phyloP scores from a whole-genome alignment of 2,329 filamentous ascomycete genomes.

The Trichoderma sp. region DNA sequence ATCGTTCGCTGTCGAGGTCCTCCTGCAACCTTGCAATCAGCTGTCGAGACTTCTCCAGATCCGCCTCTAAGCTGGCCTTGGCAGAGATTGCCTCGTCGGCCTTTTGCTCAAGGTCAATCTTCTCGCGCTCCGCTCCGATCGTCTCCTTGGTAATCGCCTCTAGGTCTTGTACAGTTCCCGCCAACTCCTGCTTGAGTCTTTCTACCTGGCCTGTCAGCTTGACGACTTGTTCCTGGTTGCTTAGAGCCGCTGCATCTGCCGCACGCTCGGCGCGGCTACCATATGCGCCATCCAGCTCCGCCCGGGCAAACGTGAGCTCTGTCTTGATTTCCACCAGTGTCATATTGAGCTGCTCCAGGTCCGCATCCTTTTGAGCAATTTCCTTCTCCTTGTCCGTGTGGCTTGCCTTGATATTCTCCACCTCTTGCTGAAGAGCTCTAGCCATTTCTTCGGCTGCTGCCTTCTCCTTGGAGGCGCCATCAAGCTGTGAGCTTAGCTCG shows the following conservation, averaged over 20 bases:
- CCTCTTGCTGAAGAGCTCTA: slow-evolving; percentile 28
- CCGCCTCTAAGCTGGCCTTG: slow-evolving; percentile 41
- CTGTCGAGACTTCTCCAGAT: slow-evolving; percentile 38
- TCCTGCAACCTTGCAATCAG: slow-evolving; percentile 45
- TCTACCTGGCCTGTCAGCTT: slow-evolving; percentile 49
- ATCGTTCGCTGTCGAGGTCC: slow-evolving; percentile 49
- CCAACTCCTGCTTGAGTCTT: slow-evolving; percentile 50
- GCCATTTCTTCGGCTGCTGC: slow-evolving; percentile 30
- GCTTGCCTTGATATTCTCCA: slow-evolving; percentile 22
- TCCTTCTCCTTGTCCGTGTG: slow-evolving; percentile 40
- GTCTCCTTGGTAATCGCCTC: slow-evolving; percentile 54
- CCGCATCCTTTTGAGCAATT: slow-evolving; percentile 48
- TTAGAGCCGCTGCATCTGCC: slow-evolving; percentile 54
- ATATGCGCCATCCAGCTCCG: slow-evolving; percentile 61
- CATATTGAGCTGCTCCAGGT: slow-evolving; percentile 50
- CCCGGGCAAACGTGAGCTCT: slow-evolving; percentile 58
- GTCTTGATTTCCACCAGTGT: slow-evolving; percentile 59
- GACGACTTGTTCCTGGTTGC: slow-evolving; percentile 45
- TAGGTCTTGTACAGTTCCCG: slow-evolving; percentile 49
- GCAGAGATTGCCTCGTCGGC: slow-evolving; percentile 31
- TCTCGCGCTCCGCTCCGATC: slow-evolving; percentile 49
- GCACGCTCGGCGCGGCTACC: slow-evolving; percentile 58
- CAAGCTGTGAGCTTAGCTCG: slow-evolving; percentile 33
- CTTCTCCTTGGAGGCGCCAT: slow-evolving; percentile 30
- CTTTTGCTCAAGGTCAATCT: slow-evolving; percentile 43